A percentile compares a stretch with the other conserved stretches of the same genome.
These are phyloP conservation scores for Zarea fungicola DNA, from an alignment of 2,329 filamentous ascomycete genomes.

Conservation along the genomic window DNA sequence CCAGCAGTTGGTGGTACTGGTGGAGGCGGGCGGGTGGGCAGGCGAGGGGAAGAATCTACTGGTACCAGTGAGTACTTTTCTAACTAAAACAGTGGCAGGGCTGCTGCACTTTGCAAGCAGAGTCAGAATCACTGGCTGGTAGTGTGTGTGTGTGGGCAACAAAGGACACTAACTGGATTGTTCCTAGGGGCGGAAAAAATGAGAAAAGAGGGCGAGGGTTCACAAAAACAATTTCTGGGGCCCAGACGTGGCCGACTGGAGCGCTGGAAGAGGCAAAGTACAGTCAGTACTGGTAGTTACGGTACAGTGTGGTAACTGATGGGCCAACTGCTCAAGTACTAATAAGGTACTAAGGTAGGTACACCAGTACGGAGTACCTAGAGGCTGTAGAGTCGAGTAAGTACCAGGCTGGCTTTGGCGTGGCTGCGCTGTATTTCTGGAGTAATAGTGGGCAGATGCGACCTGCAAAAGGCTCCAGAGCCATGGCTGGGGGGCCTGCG, in stretches of 20 bases:
- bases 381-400: too few relatives aligned
- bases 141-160: slow-evolving; percentile 3
- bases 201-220: slow-evolving; percentile 1
- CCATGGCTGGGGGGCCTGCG: background rate
- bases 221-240: slow-evolving; percentile 10
- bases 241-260: background rate
- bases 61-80: slow-evolving; percentile 9
- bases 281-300: background rate
- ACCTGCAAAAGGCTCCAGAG: background rate
- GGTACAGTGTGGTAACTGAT: too few relatives aligned
- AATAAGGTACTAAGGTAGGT: background rate
- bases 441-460: background rate
- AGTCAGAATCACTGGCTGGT: background rate
- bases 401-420: too few relatives aligned
- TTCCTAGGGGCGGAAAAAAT: background rate
- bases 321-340: too few relatives aligned
- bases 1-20: slow-evolving; percentile 2
- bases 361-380: too few relatives aligned
- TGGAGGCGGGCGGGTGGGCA: slow-evolving; percentile 6
- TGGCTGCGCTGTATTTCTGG: too few relatives aligned
- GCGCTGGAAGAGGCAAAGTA: background rate
- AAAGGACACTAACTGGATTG: background rate
- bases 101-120: too few relatives aligned
- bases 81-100: background rate
- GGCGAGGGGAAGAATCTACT: background rate